These are phyloP conservation scores for Neurospora tetrasperma DNA, from an alignment of 495 filamentous ascomycete species.

Conservation along the genomic window DNA sequence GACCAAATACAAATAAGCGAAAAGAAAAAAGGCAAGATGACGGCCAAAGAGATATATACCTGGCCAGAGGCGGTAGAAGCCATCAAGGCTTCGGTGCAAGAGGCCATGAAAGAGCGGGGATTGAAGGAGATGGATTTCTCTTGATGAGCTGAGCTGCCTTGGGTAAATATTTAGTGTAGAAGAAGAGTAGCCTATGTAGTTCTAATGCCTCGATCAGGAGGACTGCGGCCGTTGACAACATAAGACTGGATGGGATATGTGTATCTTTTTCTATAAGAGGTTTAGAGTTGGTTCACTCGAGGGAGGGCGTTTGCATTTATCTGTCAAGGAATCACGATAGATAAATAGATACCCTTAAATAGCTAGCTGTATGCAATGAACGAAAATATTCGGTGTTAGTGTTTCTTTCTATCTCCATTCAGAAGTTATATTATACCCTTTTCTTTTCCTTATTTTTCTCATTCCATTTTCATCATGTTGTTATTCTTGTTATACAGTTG, in stretches of 20 bases:
- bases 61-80: constrained; percentile 41
- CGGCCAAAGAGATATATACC: not conserved
- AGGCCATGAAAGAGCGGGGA: constrained; percentile 51
- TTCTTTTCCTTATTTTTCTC: no score
- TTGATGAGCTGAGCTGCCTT: constrained; percentile 6
- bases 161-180: no score
- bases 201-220: not conserved
- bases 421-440: not conserved
- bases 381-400: not conserved
- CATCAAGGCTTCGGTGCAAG: constrained; percentile 49
- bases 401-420: no score
- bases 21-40: not conserved
- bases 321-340: no score
- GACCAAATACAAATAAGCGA: not conserved
- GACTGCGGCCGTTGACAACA: not conserved
- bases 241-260: not conserved
- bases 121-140: constrained; percentile 51
- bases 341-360: not conserved
- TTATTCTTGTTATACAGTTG: not conserved
- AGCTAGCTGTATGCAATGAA: not conserved
- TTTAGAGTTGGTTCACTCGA: no score
- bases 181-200: no score
- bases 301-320: no score
- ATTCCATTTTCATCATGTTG: no score
- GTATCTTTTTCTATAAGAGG: not conserved